Evolutionary conservation across 2,329 filamentous ascomycete species (phyloP), one percentile per base, ranked within the genome.

Genomic region (Talaromyces sp.): DNA sequence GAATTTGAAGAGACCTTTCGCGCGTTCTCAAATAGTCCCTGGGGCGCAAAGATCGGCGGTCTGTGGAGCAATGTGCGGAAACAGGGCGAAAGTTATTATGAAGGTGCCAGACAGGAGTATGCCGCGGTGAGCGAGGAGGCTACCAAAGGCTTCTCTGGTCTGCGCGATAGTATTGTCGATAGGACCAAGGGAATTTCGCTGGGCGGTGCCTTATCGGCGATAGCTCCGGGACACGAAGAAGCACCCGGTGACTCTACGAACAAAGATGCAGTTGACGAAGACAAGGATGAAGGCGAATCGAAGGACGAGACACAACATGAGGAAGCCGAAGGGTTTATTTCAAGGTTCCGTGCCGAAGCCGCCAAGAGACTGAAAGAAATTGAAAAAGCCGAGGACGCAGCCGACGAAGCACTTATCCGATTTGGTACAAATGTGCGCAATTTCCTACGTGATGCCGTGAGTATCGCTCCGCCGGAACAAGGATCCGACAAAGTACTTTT

Each of bases 1-100:
- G 95, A 99, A 74, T 85, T 99, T 68, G 92, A 97, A 79, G 92
- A 97, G 79, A 95, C 94, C 7, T 97, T 98, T 83, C 93, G 92
- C 74, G 93, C 93, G 27, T 91, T 99, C 74, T 94, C 92, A 3
- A 87, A 88, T 69, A 97, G 92, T 72, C 91, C 92, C 11, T 99
- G 95, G 95, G 95, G 94, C 52, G 88, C 90, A 24, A 88, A 86
- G 71, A 87, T 99, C 37, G 94, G 95, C 41, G 94, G 93, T 7
- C 91, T 97, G 76, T 89, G 96, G 74, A 91, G 91, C 56, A 94
- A 86, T 72, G 93, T 97, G n/a, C 91, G 93, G 75, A 97, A 97
- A 80, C 93, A 97, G 87, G 90, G 93, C 73, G 92, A 93, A 78
- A 91, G 89, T 67, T 95, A 97, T 79, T 92, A 90, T 72, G 90